A percentile compares a stretch with the other conserved stretches of the same genome.
phyloP scores from a whole-genome alignment of 371 early-diverging fungal species.

The Blastocladiella emersonii region DNA sequence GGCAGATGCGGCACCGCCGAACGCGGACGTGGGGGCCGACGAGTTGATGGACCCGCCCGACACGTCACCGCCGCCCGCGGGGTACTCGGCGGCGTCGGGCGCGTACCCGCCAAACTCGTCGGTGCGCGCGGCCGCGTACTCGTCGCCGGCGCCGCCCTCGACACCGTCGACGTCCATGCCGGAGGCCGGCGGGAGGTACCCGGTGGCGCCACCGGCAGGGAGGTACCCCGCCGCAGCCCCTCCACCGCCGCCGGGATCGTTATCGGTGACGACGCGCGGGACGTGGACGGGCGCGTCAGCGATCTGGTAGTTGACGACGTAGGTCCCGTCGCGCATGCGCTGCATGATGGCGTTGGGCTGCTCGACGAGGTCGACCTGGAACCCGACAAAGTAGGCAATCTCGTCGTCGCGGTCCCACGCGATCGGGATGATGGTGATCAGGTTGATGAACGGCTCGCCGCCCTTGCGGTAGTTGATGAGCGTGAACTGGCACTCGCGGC shows the following conservation, averaged over 20 bases:
- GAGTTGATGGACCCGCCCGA: too few relatives aligned
- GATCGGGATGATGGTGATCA: slow-evolving; percentile 47
- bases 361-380: slow-evolving; percentile 53
- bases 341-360: slow-evolving; percentile 51
- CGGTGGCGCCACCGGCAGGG: neutral
- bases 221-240: neutral
- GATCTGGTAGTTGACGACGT: slow-evolving; percentile 28
- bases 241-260: neutral
- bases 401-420: slow-evolving; percentile 23
- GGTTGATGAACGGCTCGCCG: slow-evolving; percentile 54
- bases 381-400: slow-evolving; percentile 44
- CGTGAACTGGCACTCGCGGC: slow-evolving; percentile 43
- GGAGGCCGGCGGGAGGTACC: too few relatives aligned
- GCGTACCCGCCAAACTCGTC: too few relatives aligned
- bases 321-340: slow-evolving; percentile 39
- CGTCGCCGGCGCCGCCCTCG: too few relatives aligned
- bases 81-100: too few relatives aligned
- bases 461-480: slow-evolving; percentile 48
- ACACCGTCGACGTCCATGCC: too few relatives aligned
- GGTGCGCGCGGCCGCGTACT: too few relatives aligned
- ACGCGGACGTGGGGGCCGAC: too few relatives aligned
- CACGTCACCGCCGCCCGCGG: too few relatives aligned
- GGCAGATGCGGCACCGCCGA: too few relatives aligned
- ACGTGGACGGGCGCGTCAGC: slow-evolving; percentile 1
- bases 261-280: neutral